Base-by-base conservation (phyloP, 2,329 filamentous ascomycete species). In the Pseudonectria buxi region DNA sequence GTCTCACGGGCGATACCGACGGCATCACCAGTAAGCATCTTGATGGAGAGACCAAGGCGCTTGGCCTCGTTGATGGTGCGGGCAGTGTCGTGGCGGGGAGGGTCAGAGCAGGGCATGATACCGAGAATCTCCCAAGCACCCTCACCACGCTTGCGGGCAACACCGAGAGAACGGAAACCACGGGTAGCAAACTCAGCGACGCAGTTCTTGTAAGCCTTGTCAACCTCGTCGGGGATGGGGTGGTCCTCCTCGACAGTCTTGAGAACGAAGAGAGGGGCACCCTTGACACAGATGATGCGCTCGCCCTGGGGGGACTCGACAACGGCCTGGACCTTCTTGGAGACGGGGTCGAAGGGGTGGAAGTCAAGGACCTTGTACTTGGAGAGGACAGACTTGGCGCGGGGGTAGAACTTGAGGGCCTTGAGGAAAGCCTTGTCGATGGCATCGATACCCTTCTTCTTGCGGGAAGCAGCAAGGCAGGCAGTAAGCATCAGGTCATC, bases 341-440 rank as follows among this genome's bases (percentile, higher is more conserved):
- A 92, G 57, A 94, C 86, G 42, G 87, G 87, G 60, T 94, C 87
- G 64, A 94, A 94, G 46, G 87, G 87, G 63, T 78, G 76, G 72
- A 94, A 94, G 29, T 89, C 78, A 49, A 90, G 66, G 41, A 89
- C 83, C 65, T 81, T 83, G 76, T 90, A 94, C 69, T 86, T 86
- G 67, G 77, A 77, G 36, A 94, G 76, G 36, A 84, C 81, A 43
- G 69, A 64, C 74, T 92, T 94, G 65, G 86, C 86, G 45, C 78
- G 77, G 44, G 87, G 87, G 62, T 94, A 94, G 68, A 72, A 81
- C 58, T 78, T 78, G 45, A 94, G 78, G 14, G 83, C 76, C 71
- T 92, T 94, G 51, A 94, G 74, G 73, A 94, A 94, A 58, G 86
- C 87, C 74, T 90, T 92, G 75, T 94, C 88, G 52, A 94, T 94